Percentiles rank a stretch among this genome's conserved stretches.
These are phyloP conservation scores for Chlamydomonas reinhardtii DNA, from an alignment of 163 green algal genomes.

Conservation along the genomic window DNA sequence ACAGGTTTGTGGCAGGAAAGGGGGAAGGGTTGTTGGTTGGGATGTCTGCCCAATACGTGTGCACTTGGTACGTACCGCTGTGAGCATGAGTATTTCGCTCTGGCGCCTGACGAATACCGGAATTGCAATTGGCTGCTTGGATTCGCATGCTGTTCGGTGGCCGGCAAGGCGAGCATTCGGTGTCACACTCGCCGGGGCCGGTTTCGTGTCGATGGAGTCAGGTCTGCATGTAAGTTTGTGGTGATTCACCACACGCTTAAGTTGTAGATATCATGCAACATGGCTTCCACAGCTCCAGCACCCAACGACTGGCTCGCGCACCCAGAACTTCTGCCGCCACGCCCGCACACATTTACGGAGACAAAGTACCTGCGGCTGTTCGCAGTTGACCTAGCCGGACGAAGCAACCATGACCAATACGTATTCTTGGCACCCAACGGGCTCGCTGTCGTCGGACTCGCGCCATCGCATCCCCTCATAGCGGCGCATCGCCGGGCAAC, in stretches of 20 bases:
- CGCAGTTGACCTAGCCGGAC: constrained; percentile 19
- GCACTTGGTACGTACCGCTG: too few species aligned
- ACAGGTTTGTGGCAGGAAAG: too few species aligned
- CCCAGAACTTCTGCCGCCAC: constrained; percentile 45
- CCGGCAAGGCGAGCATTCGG: too few species aligned
- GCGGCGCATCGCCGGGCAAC: constrained; percentile 12
- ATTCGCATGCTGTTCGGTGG: too few species aligned
- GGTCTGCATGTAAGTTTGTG: not conserved
- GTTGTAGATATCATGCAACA: not conserved
- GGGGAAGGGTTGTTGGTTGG: too few species aligned
- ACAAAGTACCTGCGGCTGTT: constrained; percentile 29
- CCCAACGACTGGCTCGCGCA: constrained; percentile 44
- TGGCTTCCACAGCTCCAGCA: not conserved
- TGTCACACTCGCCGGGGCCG: too few species aligned
- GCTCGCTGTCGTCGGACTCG: constrained; percentile 27
- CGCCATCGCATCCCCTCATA: constrained; percentile 43
- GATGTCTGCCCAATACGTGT: too few species aligned
- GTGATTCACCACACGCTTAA: too few species aligned
- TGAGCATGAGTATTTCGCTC: too few species aligned
- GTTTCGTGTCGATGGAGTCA: too few species aligned
- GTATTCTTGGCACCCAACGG: constrained; percentile 48
- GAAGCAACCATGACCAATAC: constrained; percentile 22
- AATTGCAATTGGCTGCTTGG: too few species aligned
- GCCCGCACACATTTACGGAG: constrained; percentile 12
- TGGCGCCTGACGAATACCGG: too few species aligned